Conservation (phyloP, 1,139 yeast species). For the Geotrichum citri-aurantii region DNA sequence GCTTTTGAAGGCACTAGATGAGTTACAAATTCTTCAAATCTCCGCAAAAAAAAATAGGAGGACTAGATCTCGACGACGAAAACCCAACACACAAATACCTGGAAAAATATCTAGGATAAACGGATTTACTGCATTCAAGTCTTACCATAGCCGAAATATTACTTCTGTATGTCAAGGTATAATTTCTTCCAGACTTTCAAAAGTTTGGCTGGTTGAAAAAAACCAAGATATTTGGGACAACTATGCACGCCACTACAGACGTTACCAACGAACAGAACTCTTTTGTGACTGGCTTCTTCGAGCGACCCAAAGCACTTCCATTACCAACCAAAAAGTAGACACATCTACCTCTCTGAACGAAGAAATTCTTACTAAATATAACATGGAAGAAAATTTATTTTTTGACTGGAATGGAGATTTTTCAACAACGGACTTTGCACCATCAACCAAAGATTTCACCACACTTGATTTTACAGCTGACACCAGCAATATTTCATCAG, state of each 20-base stretch:
- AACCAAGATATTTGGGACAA: conserved; percentile 17
- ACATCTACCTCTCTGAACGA: too few relatives aligned
- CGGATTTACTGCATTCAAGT: conserved; percentile 17
- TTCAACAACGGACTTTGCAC: too few relatives aligned
- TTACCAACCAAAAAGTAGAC: neutral
- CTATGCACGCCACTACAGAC: conserved; percentile 12
- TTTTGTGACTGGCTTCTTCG: conserved; percentile 13
- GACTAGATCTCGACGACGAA: neutral
- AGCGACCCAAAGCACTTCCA: neutral
- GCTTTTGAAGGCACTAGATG: conserved; percentile 5
- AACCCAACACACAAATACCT: neutral
- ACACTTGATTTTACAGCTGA: too few relatives aligned
- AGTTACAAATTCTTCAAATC: conserved; percentile 3
- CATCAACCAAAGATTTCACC: too few relatives aligned
- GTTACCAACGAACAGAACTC: conserved; percentile 11
- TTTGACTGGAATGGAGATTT: too few relatives aligned
- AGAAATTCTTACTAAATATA: too few relatives aligned
- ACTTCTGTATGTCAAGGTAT: conserved; percentile 13
- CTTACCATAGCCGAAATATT: conserved; percentile 10
- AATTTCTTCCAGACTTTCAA: conserved; percentile 11
- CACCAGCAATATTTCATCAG: too few relatives aligned
- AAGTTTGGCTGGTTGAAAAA: conserved; percentile 13
- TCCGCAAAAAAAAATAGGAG: neutral
- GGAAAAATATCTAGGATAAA: conserved; percentile 13
- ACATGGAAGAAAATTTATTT: too few relatives aligned